Base-by-base conservation (phyloP, 768 basidiomycete species). In the Lentinula raphanica region DNA sequence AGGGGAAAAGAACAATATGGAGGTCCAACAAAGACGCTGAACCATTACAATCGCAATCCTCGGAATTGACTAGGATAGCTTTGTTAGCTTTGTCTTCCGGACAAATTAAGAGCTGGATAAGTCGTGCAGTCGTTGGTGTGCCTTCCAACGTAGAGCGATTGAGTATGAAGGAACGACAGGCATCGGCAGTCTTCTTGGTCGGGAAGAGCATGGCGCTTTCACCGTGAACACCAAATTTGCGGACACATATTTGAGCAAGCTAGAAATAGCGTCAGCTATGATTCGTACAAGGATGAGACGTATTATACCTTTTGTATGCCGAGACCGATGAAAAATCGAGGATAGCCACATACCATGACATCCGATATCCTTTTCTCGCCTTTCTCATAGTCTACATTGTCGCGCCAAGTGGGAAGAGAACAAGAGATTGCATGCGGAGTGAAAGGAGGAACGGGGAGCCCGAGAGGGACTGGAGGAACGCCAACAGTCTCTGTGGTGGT, bases 401-500 rank as follows among this genome's bases (percentile, higher is more conserved):
- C 95, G 31, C 75, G 74, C 95, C 95, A 98, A 29, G 84, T 94
- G 0, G 95, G 95, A 1, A 98, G 79, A 7, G 92, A 94, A n/a
- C 96, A 93, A 2, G 93, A 95, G 62, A 96, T 92, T 12, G 94
- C 95, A 65, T 98, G 95, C 11, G 87, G 84, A 3, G 84, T 88
- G 67, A 82, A 77, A 2, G 86, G 81, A 17, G 88, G 88, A 1
- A 89, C 77, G 3, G 87, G 62, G 25, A 70, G 66, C 3, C 88
- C 88, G 3, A 81, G 58, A 25, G 74, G 66, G 40, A 76, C 63
- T 53, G 51, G 51, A 5, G 32, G 25, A 36, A 19, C n/a, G n/a
- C 46, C 29, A 19, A 27, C 27, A 27, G 36, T 40, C 12, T 39
- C 19, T 36, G 4, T 15, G n/a, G 25, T n/a, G 19, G 23, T 38